Evolutionary conservation across 768 basidiomycete species (phyloP).

Genomic region (Lactarius hatsudake): DNA sequence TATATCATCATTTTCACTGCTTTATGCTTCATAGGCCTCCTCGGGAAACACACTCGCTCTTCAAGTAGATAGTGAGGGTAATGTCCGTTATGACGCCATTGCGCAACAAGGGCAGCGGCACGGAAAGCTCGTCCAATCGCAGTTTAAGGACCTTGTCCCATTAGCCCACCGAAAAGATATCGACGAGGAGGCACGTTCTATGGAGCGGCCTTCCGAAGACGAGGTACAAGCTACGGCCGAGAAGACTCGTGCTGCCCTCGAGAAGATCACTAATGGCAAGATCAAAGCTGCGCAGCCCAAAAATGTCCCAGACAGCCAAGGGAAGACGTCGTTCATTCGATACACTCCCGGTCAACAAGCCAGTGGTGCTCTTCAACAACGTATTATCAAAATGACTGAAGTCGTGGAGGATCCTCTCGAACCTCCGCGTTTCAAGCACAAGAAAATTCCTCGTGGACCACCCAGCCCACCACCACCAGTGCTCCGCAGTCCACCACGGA

Average conservation of each 20-base stretch:
- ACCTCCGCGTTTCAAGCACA: slow-evolving; percentile 96
- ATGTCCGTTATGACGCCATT: slow-evolving; percentile 95
- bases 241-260: slow-evolving; percentile 84
- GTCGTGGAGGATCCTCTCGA: slow-evolving; percentile 97
- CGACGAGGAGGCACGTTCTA: slow-evolving; percentile 60
- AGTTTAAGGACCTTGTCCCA: slow-evolving; percentile 97
- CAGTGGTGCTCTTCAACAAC: slow-evolving; percentile 74
- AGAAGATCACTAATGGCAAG: slow-evolving; percentile 90
- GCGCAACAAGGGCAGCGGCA: slow-evolving; percentile 91
- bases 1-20: background rate
- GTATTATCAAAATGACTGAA: slow-evolving; percentile 99
- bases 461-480: slow-evolving; percentile 97
- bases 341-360: slow-evolving; percentile 94
- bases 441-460: slow-evolving; percentile 96
- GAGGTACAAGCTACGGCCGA: slow-evolving; percentile 91
- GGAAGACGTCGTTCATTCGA: slow-evolving; percentile 86
- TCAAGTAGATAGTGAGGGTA: slow-evolving; percentile 95
- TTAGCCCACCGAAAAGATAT: slow-evolving; percentile 87
- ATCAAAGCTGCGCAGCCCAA: slow-evolving; percentile 99
- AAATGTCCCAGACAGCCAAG: slow-evolving; percentile 81
- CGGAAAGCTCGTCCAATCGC: slow-evolving; percentile 86
- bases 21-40: slow-evolving; percentile 54
- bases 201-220: slow-evolving; percentile 95
- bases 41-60: slow-evolving; percentile 94
- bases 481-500: slow-evolving; percentile 89